phyloP scores from a whole-genome alignment of 805 yeast genomes.

The Yarrowia divulgata region DNA sequence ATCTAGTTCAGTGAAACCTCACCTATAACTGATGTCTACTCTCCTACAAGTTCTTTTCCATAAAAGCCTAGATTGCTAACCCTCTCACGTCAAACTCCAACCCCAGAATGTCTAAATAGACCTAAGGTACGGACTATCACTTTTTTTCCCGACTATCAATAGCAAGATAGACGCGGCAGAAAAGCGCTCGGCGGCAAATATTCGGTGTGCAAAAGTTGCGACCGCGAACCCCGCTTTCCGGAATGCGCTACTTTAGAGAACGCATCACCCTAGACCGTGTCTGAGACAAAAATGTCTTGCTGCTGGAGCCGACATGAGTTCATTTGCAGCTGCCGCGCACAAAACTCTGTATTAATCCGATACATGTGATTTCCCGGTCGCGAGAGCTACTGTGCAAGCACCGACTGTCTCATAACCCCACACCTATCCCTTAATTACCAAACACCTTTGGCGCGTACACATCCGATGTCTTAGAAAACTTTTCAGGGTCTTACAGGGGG shows the following conservation, averaged over 20 bases:
- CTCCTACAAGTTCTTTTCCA: neutral
- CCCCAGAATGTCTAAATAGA: constrained; percentile 1
- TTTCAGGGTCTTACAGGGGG: no score
- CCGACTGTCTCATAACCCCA: neutral
- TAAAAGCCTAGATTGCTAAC: neutral
- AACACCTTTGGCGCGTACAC: no score
- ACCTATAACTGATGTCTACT: no score
- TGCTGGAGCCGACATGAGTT: neutral
- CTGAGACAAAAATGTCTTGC: neutral
- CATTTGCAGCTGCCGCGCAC: no score
- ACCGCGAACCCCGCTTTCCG: neutral
- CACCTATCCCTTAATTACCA: neutral
- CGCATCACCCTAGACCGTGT: neutral
- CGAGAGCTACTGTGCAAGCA: neutral
- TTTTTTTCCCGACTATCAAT: neutral
- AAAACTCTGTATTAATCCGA: neutral
- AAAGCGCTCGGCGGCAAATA: no score
- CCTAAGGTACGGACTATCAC: neutral
- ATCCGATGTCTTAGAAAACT: no score
- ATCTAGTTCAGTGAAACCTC: no score
- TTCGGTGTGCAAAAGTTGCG: no score
- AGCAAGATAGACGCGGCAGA: neutral
- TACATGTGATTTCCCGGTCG: neutral
- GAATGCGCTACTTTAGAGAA: no score
- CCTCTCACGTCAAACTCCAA: neutral